Evolutionary conservation across 176 grass and related monocot genomes (phyloP).

Genomic region (Oryza nivara): DNA sequence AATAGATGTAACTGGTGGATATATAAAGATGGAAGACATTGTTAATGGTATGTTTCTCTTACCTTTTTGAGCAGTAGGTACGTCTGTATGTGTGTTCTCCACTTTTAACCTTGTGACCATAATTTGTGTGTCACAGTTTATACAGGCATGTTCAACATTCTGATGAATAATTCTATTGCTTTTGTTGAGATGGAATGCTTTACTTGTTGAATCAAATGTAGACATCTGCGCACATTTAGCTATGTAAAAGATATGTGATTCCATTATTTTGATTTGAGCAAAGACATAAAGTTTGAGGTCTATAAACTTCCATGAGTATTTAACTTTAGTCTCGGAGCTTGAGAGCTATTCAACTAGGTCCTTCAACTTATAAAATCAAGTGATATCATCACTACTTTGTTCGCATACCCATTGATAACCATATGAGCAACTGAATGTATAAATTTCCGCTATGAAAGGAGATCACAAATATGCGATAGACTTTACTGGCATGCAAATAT

Average conservation of each 20-base stretch:
- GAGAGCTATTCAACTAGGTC: not conserved
- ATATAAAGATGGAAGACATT: constrained; percentile 76
- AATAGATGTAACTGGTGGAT: constrained; percentile 73
- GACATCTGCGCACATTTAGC: not conserved
- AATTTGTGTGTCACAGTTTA: not conserved
- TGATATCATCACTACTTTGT: constrained; percentile 4
- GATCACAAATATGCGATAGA: not conserved
- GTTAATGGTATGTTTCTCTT: constrained; percentile 63
- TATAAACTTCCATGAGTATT: not conserved
- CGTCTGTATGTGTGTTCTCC: not conserved
- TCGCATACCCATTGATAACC: constrained; percentile 4
- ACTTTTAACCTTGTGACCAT: not conserved
- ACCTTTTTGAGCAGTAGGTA: constrained; percentile 3
- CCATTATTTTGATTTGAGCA: constrained; percentile 27
- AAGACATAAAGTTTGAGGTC: not conserved
- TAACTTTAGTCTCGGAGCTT: not conserved
- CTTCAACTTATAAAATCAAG: not conserved
- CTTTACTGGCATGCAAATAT: constrained; percentile 6
- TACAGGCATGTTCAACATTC: not conserved
- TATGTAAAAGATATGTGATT: constrained; percentile 25
- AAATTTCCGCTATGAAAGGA: not conserved
- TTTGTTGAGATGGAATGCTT: constrained; percentile 33
- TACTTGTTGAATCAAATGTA: not conserved
- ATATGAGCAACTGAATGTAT: constrained; percentile 9
- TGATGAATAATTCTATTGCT: constrained; percentile 27